Conservation (phyloP, 108 stramenopile species). For the Skeletonema tropicum region DNA sequence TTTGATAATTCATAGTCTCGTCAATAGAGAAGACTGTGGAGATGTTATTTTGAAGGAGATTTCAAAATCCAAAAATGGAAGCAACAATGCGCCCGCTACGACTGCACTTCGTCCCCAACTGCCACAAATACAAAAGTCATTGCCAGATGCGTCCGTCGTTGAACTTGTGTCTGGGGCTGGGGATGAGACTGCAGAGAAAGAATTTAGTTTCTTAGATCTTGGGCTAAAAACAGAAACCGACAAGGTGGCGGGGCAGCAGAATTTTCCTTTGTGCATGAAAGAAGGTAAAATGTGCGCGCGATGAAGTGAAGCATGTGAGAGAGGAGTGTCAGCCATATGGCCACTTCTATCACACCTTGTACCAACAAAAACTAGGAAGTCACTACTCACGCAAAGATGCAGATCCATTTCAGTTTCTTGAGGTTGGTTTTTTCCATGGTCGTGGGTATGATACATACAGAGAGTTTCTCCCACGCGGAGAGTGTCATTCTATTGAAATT, state of each 20-base stretch:
- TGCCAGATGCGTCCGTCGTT: no score
- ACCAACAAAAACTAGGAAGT: constrained; percentile 51
- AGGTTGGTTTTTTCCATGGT: constrained; percentile 65
- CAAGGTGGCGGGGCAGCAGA: constrained; percentile 11
- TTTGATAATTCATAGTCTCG: not conserved
- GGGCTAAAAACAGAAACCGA: constrained; percentile 18
- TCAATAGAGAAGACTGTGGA: constrained; percentile 75
- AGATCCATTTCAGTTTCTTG: constrained; percentile 62
- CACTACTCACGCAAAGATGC: constrained; percentile 26
- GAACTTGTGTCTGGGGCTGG: not conserved
- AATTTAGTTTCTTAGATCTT: constrained; percentile 24
- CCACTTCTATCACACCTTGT: constrained; percentile 67
- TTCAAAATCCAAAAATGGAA: constrained; percentile 12
- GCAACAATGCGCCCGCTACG: constrained; percentile 13
- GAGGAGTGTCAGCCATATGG: constrained; percentile 41
- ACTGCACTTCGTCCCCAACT: not conserved
- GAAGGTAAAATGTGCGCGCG: constrained; percentile 8
- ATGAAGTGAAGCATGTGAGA: constrained; percentile 7
- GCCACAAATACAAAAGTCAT: not conserved
- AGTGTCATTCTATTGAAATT: constrained; percentile 61
- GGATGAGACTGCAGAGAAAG: not conserved
- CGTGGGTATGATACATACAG: constrained; percentile 34
- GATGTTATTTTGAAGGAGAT: constrained; percentile 20
- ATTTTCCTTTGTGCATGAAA: constrained; percentile 13
- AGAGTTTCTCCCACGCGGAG: constrained; percentile 50